A percentile compares a stretch with the other conserved stretches of the same genome.
These are phyloP conservation scores for Ascochyta pisi DNA, from an alignment of 2,329 filamentous ascomycete genomes.

Conservation along the genomic window DNA sequence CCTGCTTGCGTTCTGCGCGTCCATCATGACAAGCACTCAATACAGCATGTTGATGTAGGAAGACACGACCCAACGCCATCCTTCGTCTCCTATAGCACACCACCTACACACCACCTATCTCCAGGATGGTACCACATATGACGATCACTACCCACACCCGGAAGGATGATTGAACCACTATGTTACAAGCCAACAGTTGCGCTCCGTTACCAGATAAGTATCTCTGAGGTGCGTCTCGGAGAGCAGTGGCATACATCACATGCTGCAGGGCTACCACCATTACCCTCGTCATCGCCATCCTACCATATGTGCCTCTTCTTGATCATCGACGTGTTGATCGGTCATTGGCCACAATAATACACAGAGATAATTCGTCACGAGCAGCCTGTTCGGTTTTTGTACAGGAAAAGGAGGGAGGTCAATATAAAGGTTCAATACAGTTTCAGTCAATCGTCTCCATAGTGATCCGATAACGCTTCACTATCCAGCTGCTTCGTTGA, in stretches of 20 bases:
- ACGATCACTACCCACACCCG: conserved; percentile 1
- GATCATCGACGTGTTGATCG: background rate
- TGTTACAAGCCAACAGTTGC: background rate
- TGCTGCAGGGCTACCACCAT: too few species aligned
- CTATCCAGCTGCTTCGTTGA: background rate
- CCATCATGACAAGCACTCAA: background rate
- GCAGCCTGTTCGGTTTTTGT: background rate
- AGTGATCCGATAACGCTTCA: background rate
- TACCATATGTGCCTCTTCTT: background rate
- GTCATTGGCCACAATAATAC: background rate
- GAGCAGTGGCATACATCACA: background rate
- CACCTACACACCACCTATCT: background rate
- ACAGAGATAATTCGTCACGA: background rate
- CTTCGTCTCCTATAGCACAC: background rate
- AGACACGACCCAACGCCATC: background rate
- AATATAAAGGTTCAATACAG: too few species aligned
- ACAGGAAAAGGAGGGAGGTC: too few species aligned
- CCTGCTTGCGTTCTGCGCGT: background rate
- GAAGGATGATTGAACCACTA: background rate
- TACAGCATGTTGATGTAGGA: background rate
- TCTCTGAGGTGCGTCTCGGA: background rate
- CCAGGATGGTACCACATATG: background rate
- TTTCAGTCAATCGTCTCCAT: background rate
- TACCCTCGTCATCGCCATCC: background rate
- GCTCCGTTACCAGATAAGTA: background rate